Evolutionary conservation across 176 grass and related monocot species (phyloP).

Genomic region (Musa troglodytarum): DNA sequence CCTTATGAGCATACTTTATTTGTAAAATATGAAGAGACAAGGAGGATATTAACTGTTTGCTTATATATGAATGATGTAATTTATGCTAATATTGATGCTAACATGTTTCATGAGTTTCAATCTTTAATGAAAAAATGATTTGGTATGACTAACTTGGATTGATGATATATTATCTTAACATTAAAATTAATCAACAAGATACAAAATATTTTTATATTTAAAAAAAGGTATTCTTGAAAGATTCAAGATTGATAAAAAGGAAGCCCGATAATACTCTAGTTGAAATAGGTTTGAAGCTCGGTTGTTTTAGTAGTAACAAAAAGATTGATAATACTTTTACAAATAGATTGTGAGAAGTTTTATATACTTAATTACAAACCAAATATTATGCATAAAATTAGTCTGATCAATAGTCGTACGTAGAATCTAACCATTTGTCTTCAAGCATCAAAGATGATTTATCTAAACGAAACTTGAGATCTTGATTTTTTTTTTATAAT

Average conservation of each 20-base stretch:
- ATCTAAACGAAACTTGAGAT: background rate
- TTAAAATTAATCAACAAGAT: too few species aligned
- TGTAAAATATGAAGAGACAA: background rate
- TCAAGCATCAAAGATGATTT: background rate
- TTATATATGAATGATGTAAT: background rate
- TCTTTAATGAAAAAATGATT: too few species aligned
- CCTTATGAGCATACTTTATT: background rate
- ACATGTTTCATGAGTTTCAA: background rate
- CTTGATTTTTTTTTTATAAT: background rate
- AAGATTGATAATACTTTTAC: background rate
- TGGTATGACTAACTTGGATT: too few species aligned
- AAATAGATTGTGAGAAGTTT: too few species aligned
- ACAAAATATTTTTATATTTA: background rate
- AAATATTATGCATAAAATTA: too few species aligned
- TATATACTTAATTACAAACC: too few species aligned
- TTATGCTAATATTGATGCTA: background rate
- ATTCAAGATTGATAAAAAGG: background rate
- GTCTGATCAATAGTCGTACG: too few species aligned
- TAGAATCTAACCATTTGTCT: too few species aligned
- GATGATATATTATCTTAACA: too few species aligned
- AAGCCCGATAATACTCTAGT: background rate
- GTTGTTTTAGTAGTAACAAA: too few species aligned
- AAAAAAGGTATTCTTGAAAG: background rate
- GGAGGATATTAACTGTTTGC: background rate
- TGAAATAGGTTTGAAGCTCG: background rate